Evolutionary conservation across 139 green algal genomes (phyloP).

Genomic region (Closterium sp.): DNA sequence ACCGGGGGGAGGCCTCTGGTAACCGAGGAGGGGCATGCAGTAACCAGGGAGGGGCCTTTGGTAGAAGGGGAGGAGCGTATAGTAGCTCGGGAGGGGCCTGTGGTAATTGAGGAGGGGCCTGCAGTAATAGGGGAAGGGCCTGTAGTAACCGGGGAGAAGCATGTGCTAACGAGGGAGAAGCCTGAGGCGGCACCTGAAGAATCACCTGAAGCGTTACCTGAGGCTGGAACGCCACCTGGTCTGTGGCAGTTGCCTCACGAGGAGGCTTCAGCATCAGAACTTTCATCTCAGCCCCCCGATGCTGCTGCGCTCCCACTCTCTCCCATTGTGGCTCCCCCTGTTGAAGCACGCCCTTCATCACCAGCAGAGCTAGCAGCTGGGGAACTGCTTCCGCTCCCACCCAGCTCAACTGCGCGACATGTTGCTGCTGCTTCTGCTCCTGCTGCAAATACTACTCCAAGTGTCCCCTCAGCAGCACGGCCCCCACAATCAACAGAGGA

Average conservation of each 20-base stretch:
- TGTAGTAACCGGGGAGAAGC: background rate
- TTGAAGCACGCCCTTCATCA: background rate
- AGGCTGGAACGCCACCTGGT: background rate
- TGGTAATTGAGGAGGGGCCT: background rate
- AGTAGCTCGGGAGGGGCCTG: too few relatives aligned
- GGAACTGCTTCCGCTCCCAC: background rate
- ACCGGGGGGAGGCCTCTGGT: background rate
- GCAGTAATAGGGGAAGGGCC: background rate
- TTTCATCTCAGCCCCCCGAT: background rate
- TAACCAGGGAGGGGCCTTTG: background rate
- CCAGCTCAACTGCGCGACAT: background rate
- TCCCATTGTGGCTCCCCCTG: background rate
- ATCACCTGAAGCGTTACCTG: background rate
- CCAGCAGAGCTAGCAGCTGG: background rate
- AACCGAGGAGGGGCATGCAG: background rate
- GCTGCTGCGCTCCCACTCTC: background rate
- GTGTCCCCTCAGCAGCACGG: background rate
- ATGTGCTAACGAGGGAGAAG: too few relatives aligned
- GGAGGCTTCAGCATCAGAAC: background rate
- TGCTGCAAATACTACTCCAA: background rate
- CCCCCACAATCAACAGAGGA: background rate
- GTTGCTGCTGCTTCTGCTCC: background rate
- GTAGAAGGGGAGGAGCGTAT: background rate
- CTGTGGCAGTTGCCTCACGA: background rate
- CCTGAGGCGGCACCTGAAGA: background rate